A percentile compares a stretch with the other conserved stretches of the same genome.
Evolutionary conservation across 2,329 filamentous ascomycete genomes (phyloP).

Genomic region (Parafenestella ontariensis): DNA sequence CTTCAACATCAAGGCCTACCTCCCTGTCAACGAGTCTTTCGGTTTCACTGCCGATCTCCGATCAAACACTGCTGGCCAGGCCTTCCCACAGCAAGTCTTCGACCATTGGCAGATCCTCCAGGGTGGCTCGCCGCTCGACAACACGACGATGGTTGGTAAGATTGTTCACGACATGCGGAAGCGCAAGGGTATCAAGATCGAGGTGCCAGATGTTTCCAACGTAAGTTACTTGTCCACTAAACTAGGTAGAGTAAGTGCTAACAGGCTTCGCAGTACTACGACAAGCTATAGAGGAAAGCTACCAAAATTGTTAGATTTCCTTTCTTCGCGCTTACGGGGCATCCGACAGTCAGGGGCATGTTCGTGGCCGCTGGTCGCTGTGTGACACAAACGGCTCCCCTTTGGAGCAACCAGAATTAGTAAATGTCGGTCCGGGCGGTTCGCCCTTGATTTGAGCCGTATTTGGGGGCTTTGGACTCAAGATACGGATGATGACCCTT

Average conservation of each 20-base stretch:
- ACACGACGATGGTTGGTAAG: constrained; percentile 79
- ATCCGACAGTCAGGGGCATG: constrained; percentile 45
- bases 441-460: constrained; percentile 36
- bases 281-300: constrained; percentile 84
- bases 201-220: constrained; percentile 92
- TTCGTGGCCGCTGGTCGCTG: constrained; percentile 44
- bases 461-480: constrained; percentile 38
- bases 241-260: constrained; percentile 47
- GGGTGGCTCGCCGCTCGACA: constrained; percentile 89
- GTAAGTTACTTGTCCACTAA: constrained; percentile 65
- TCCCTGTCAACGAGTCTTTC: constrained; percentile 96
- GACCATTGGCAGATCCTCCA: constrained; percentile 98
- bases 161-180: constrained; percentile 92
- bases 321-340: constrained; percentile 44
- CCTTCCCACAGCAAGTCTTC: constrained; percentile 98
- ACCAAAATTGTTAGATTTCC: constrained; percentile 54
- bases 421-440: constrained; percentile 49
- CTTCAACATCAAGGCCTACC: constrained; percentile 98
- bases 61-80: constrained; percentile 91
- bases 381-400: constrained; percentile 41
- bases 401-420: constrained; percentile 41
- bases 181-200: constrained; percentile 99
- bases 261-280: constrained; percentile 77
- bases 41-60: constrained; percentile 99
- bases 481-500: constrained; percentile 46